Evolutionary conservation across 495 filamentous ascomycete genomes (phyloP), one percentile per base, ranked within the genome.

Genomic region (Penicillium subrubescens): DNA sequence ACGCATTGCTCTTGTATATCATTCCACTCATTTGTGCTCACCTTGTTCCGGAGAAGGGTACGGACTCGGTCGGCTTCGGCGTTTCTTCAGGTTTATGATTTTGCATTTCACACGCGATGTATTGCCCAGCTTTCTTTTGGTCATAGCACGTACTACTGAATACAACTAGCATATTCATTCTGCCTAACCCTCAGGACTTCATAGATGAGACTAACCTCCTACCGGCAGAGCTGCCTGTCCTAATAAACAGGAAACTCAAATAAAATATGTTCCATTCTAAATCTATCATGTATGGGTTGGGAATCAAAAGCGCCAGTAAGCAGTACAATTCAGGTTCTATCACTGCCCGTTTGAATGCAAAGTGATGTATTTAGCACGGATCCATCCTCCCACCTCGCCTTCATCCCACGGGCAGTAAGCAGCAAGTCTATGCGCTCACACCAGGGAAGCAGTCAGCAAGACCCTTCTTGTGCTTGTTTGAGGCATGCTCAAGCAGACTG

Each of bases 381-480:
- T 25, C 33, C 52, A 23, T 56, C 33, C 6, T 37, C 53, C 29
- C 0, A n/a, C 17, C 31, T n/a, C 21, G 44, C 21, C 11, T 23
- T 48, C 44, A 3, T 21, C 12, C 17, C 31, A 56, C 33, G n/a
- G 21, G 31, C 37, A 33, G 23, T 31, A 10, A 23, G 23, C 37
- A 33, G 23, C 43, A 10, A 23, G n/a, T 35, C 57, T 52, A 71
- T 34, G 57, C 65, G 54, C 54, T 64, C 14, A 73, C 58, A 50
- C 64, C 66, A 25, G 69, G 69, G 65, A 73, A 73, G 56, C 71
- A 73, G 10, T 71, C 71, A 10, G 69, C 60, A 19, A 69, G 62
- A 34, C 66, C 67, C 66, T 73, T 73, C 44, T 60, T 70, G 62
- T 73, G 71, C 67, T 73, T 73, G 63, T 73, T 73, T 58, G 64